Evolutionary conservation across 192 early-diverging fungal species (phyloP), one percentile per base, ranked within the genome.

Genomic region (Pecoramyces ruminantium): DNA sequence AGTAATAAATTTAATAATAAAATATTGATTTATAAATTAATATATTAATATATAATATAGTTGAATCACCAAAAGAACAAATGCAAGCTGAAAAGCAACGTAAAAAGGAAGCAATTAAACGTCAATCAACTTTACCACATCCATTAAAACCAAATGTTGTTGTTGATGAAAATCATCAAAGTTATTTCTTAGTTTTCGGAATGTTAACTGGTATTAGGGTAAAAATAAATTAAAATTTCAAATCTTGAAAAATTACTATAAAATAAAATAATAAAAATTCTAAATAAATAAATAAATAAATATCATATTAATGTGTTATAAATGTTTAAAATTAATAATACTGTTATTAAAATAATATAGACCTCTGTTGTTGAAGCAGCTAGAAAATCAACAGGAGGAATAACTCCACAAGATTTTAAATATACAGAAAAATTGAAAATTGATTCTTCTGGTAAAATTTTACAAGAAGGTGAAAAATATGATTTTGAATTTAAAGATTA

Each of bases 401-500:
- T 67, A n/a, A 9, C 25, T 9, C 51, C 21, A 67, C 25, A 16
- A 21, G 51, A 67, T n/a, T 67, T 25, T 67, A 67, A 25, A 67
- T 67, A 67, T n/a, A 21, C 17, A 11, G 51, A 67, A 67, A 67
- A 67, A n/a, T 67, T 67, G n/a, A 67, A n/a, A 9, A 67, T 67
- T 67, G 51, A 67, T 67, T 67, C 51, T 27, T 67, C 51, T n/a
- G 51, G 51, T 67, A 67, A 67, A 25, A 67, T 67, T n/a, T 67
- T 67, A n/a, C 25, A n/a, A 67, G 17, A 67, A n/a, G 51, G 51
- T 25, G 51, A 67, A 28, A 92, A 93, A 79, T 98, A 98, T 87
- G 97, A 98, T 83, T 99, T 98, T 86, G 98, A 98, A 87, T 99
- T 98, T 86, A 99, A 99, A 84, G 98, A 99, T 85, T 98, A 98